Conservation (phyloP, 2,329 filamentous ascomycete genomes). For the Teratosphaeria zuluensis region DNA sequence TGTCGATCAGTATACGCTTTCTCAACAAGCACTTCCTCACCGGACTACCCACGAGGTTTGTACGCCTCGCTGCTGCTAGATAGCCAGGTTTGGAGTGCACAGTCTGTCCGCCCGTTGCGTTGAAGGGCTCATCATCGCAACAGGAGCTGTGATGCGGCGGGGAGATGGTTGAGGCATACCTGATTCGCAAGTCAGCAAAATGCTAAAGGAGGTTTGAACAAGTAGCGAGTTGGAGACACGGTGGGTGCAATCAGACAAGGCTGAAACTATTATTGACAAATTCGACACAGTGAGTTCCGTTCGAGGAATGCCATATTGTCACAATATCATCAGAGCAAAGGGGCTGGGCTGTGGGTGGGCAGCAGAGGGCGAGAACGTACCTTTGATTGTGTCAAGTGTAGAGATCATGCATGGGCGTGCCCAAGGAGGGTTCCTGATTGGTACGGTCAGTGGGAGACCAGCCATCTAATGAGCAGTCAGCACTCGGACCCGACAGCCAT, state of each 20-base stretch:
- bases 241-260: conserved; percentile 50
- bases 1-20: conserved; percentile 53
- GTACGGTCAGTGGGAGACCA: not conserved
- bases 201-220: conserved; percentile 16
- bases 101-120: conserved; percentile 61
- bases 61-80: conserved; percentile 49
- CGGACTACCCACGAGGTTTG: conserved; percentile 52
- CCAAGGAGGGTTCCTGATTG: not conserved
- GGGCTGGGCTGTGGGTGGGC: conserved; percentile 3
- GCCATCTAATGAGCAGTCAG: not conserved
- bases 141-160: conserved; percentile 15
- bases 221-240: conserved; percentile 12
- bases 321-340: conserved; percentile 46
- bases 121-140: conserved; percentile 51
- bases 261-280: conserved; percentile 56
- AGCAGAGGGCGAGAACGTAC: conserved; percentile 3
- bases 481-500: not conserved
- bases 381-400: conserved; percentile 3
- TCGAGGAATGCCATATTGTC: conserved; percentile 61
- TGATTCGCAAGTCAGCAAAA: conserved; percentile 13
- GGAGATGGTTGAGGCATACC: conserved; percentile 4
- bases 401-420: not conserved
- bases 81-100: conserved; percentile 40
- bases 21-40: conserved; percentile 54
- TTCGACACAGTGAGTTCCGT: conserved; percentile 56